Base-by-base conservation (phyloP, 192 early-diverging fungal genomes). In the Haplosporangium gracile region DNA sequence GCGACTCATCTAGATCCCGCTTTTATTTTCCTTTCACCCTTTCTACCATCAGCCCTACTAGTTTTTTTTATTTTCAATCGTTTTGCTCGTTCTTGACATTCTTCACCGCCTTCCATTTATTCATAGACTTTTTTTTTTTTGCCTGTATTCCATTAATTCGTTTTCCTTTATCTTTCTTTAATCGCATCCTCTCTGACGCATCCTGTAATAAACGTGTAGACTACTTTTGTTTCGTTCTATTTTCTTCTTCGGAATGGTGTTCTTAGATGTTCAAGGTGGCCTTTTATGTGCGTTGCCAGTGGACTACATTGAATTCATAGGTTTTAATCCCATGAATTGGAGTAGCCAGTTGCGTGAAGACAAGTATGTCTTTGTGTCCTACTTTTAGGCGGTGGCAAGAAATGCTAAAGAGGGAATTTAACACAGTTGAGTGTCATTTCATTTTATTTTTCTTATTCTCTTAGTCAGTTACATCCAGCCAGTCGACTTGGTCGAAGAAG, bases 131-230 rank as follows among this genome's bases (percentile, higher is more conserved):
- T 32, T 32, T 32, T 63, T 13, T 5, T 51, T 51, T 22, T 18
- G 0, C 49, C 2, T 65, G 60, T 65, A 65, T 15, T 65, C 10
- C 60, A 34, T 65, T 65, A 34, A 65, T 65, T 7, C n/a, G 2
- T 24, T n/a, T 1, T 32, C 26, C 29, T 11, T 15, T 26, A 15
- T 65, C 3, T 34, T 15, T 65, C 57, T 32, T 32, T 65, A 51
- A 51, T 51, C 49, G 49, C 49, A 51, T 51, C 18, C 49, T 22
- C 49, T 22, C 49, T 20, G 49, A 20, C 5, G 11, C 29, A 65
- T 65, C 60, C 60, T 65, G 60, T 65, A 65, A 65, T 65, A 65
- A 26, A 65, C 60, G 60, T 65, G 60, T 65, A 65, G 10, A 65
- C 60, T 65, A 65, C 11, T 32, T n/a, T 26, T 65, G 13, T 13